phyloP scores from a whole-genome alignment of 371 early-diverging fungal species.

The Chytridiales sp. region DNA sequence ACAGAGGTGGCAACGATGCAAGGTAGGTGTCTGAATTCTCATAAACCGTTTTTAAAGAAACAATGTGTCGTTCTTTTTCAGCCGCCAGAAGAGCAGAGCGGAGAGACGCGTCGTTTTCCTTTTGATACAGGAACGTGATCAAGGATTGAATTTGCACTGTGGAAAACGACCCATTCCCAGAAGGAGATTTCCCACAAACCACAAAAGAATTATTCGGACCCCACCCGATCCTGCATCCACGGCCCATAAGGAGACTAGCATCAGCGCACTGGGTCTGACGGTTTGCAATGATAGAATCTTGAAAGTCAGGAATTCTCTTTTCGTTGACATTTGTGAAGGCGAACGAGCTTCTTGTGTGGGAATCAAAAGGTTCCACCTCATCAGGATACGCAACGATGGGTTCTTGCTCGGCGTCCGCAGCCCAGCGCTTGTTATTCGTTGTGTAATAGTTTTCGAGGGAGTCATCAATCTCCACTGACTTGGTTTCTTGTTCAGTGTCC shows the following conservation, averaged over 20 bases:
- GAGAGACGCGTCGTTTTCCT: not conserved
- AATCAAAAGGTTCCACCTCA: too few species aligned
- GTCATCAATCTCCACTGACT: too few species aligned
- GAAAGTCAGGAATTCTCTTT: conserved; percentile 6
- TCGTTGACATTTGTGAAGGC: not conserved
- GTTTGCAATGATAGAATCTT: conserved; percentile 7
- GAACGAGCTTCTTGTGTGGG: too few species aligned
- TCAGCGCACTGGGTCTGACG: conserved; percentile 39
- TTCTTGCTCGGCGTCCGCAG: too few species aligned
- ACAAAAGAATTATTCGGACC: conserved; percentile 68
- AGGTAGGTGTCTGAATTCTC: not conserved
- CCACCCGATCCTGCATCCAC: conserved; percentile 76
- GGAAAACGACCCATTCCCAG: not conserved
- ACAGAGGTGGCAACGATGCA: not conserved
- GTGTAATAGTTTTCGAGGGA: too few species aligned
- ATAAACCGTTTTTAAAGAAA: conserved; percentile 10
- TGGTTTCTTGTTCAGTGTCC: too few species aligned
- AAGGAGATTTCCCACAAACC: conserved; percentile 18
- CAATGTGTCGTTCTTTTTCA: conserved; percentile 10
- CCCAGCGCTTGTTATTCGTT: too few species aligned
- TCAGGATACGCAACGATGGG: too few species aligned
- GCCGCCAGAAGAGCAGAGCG: not conserved
- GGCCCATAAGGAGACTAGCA: conserved; percentile 70
- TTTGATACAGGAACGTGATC: not conserved
- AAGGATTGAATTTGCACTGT: not conserved